Evolutionary conservation across 208 protist species (phyloP), one percentile per base, ranked within the genome.

Genomic region (Porcisia deanei): DNA sequence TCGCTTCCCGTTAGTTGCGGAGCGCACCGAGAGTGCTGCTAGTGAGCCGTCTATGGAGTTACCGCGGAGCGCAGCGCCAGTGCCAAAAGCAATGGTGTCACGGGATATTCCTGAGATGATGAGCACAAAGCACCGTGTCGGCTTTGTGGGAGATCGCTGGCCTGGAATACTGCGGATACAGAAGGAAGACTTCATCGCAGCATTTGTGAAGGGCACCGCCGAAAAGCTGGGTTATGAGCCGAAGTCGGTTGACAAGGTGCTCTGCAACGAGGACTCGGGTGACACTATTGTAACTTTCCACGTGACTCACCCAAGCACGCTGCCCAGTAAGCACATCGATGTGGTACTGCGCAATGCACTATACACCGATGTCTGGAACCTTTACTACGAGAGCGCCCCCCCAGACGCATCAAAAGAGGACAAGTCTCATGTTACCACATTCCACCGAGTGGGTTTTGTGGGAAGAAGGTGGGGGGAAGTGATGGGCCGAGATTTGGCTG

Each of bases 381-480:
- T 94, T 20, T 91, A 94, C 79, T 89, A 90, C 79, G 67, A 80
- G 22, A 61, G 45, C 70, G 58, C 41, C 45, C 55, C 47, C 22
- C 43, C 47, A 25, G 65, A 66, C 30, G 47, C 45, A 54, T 2
- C 12, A 37, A 14, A 66, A 14, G 41, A 22, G 57, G 53, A 60
- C 43, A 12, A 20, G 10, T 54, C 59, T 41, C 67, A 73, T n/a
- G 66, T 68, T 9, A 89, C 80, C 10, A 91, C 87, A 8, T 90
- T 91, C 69, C 90, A 94, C 53, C 90, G 90, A 54, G 83, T 94
- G 3, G 90, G 90, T 30, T 94, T 94, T 68, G 84, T 91, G 3
- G 90, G 90, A 30, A 72, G 79, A 43, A 84, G 91, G 60, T 91
- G 90, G 90, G 53, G 74, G 10, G 54, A 76, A 0, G 71, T 90